Base-by-base conservation (phyloP, 2,329 filamentous ascomycete species). In the Dothistroma pini region DNA sequence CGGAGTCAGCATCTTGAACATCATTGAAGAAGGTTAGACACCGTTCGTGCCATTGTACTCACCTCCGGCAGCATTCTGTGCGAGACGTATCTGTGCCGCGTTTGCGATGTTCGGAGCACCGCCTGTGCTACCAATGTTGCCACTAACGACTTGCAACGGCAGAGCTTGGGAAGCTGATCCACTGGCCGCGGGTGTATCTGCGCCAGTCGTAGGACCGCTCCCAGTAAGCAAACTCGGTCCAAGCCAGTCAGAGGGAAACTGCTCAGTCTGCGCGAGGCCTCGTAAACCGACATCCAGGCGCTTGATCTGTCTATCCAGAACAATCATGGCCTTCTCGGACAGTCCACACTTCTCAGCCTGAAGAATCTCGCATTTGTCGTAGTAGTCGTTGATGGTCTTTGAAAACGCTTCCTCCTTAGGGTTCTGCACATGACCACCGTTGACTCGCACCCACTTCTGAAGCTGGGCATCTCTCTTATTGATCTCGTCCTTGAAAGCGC, bases 401-500 rank as follows among this genome's bases (percentile, higher is more conserved):
- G 85, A 83, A 70, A 90, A 83, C 14, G 81, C 75, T 12, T 89
- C 86, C 76, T 96, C 90, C 70, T 90, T 90, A 0, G 90, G 89
- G 69, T 93, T 91, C 34, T 82, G 80, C 56, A 86, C 82, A 69
- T 90, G 85, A 70, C 88, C 90, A 65, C 89, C 88, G 68, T 93
- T 89, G 19, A 84, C 78, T 70, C 89, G 90, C 74, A 93, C 90
- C 80, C 87, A 93, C 76, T 89, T 91, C 72, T 96, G 90, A 47
- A 95, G 86, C 71, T 87, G 87, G 57, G 77, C 82, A 71, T 96
- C 90, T 66, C 88, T 86, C 61, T 89, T 86, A 47, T 86, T 84
- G 71, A 93, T 90, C 65, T 84, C 82, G 63, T 85, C 82, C 61
- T 87, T 80, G 72, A 88, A 87, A 53, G 90, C 86, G 71, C 85